Conservation (phyloP, 2,329 filamentous ascomycete species). For the Beauveria pseudobassiana region DNA sequence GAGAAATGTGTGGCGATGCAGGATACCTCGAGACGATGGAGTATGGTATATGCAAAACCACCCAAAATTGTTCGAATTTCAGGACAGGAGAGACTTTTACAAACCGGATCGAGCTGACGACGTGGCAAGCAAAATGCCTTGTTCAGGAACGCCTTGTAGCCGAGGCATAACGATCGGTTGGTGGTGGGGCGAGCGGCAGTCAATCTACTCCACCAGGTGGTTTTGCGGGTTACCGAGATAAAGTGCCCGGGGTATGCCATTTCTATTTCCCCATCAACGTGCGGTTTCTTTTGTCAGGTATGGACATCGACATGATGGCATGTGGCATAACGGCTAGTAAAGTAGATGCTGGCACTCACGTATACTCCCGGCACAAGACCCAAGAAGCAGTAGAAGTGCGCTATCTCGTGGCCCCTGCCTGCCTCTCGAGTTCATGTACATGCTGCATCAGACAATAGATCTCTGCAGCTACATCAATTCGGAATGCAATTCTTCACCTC, state of each 20-base stretch:
- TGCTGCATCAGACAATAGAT: too few species aligned
- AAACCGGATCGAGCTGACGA: background rate
- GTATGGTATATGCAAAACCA: background rate
- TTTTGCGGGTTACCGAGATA: slow-evolving; percentile 7
- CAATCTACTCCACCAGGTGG: background rate
- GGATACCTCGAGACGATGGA: background rate
- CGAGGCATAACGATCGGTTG: background rate
- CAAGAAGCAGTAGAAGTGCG: too few species aligned
- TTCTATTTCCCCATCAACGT: background rate
- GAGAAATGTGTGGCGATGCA: background rate
- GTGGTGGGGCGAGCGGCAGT: slow-evolving; percentile 1
- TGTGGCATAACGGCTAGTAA: too few species aligned
- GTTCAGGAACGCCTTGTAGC: background rate
- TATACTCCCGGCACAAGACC: too few species aligned
- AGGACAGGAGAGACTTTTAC: too few species aligned
- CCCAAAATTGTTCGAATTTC: background rate
- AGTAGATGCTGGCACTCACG: too few species aligned
- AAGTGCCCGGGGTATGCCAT: background rate
- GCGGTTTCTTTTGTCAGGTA: too few species aligned
- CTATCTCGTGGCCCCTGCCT: too few species aligned
- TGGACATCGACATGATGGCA: too few species aligned
- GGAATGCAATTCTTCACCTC: too few species aligned
- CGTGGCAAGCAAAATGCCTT: background rate
- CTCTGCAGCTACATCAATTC: too few species aligned
- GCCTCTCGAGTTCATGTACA: too few species aligned